Conservation (phyloP, 129 eudicot genomes). For the Helichrysum umbraculigerum region DNA sequence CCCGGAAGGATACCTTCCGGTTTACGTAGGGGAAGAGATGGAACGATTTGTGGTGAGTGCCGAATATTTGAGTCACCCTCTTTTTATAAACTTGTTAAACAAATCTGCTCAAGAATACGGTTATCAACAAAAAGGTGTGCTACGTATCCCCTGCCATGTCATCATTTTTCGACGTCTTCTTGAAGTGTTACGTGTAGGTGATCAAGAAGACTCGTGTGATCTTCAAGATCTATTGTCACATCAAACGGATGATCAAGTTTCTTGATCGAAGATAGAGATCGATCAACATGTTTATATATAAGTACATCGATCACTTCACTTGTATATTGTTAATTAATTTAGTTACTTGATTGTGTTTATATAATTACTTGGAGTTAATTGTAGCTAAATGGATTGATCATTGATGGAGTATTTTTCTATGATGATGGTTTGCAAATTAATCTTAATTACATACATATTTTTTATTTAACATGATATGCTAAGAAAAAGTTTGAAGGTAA, state of each 20-base stretch:
- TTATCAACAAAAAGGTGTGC: conserved; percentile 71
- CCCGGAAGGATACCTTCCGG: conserved; percentile 74
- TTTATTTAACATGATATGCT: too few relatives aligned
- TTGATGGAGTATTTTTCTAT: neutral
- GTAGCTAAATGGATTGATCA: neutral
- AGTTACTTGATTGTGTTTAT: neutral
- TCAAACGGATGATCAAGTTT: neutral
- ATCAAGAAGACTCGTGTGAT: conserved; percentile 26
- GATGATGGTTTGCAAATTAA: neutral
- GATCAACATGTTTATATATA: neutral
- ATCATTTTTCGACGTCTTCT: conserved; percentile 59
- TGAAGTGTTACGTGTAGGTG: conserved; percentile 46
- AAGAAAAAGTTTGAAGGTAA: too few relatives aligned
- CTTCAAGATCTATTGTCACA: conserved; percentile 9
- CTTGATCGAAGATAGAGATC: neutral
- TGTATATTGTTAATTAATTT: neutral
- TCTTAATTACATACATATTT: neutral
- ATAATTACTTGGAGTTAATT: neutral
- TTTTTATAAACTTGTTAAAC: conserved; percentile 58
- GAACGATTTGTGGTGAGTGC: conserved; percentile 48
- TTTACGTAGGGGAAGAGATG: conserved; percentile 64
- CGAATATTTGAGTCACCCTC: conserved; percentile 65
- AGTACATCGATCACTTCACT: conserved; percentile 3
- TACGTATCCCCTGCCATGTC: conserved; percentile 76
- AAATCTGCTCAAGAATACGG: conserved; percentile 89